Conservation (phyloP, 1,284 basidiomycete species). For the Cystobasidiaceae sp. region DNA sequence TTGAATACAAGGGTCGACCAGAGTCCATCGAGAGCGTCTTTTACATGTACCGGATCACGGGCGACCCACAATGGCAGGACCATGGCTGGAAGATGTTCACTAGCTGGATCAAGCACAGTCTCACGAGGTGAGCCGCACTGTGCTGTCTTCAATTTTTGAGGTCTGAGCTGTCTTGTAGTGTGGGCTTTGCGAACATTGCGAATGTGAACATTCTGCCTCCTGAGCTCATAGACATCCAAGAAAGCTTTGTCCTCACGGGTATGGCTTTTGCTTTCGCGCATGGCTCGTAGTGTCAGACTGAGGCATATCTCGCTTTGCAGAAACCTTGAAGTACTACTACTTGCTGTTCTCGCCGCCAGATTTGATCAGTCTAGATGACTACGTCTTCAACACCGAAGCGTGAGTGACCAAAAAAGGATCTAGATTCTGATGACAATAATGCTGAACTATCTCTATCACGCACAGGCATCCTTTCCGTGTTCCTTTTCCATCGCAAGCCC, state of each 20-base stretch:
- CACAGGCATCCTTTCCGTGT: constrained; percentile 20
- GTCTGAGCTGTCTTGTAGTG: constrained; percentile 35
- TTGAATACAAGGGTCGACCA: constrained; percentile 51
- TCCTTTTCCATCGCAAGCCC: background rate
- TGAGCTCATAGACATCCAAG: constrained; percentile 48
- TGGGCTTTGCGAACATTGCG: constrained; percentile 48
- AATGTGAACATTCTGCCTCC: constrained; percentile 49
- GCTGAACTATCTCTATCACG: background rate
- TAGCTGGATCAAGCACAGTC: constrained; percentile 51
- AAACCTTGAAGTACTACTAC: constrained; percentile 47
- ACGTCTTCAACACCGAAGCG: constrained; percentile 49
- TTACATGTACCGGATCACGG: constrained; percentile 55
- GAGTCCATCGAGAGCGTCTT: constrained; percentile 57
- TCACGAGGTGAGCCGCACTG: constrained; percentile 37
- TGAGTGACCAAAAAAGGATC: background rate
- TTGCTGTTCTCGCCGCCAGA: constrained; percentile 53
- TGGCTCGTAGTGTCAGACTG: background rate
- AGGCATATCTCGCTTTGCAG: background rate
- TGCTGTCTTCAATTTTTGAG: background rate
- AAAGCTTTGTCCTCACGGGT: constrained; percentile 55
- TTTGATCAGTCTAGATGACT: constrained; percentile 55
- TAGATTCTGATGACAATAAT: background rate
- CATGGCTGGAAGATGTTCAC: constrained; percentile 58
- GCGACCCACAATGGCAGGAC: constrained; percentile 55
- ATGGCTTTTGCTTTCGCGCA: constrained; percentile 41